Evolutionary conservation across 768 basidiomycete species (phyloP), one percentile per base, ranked within the genome.

Genomic region (Kwoniella dejecticola): DNA sequence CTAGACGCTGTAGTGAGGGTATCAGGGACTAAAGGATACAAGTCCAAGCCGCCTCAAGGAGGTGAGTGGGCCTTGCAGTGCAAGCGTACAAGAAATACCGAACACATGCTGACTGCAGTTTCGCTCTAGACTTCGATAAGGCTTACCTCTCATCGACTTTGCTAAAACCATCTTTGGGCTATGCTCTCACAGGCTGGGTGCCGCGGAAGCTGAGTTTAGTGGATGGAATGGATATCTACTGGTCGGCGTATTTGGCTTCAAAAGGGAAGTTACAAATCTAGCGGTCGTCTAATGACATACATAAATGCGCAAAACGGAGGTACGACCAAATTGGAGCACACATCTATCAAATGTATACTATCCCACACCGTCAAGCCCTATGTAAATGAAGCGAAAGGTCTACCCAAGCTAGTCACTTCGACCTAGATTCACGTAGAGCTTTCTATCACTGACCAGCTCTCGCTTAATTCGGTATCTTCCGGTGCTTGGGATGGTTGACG

Each of bases 151-250:
- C 80, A 0, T 77, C 82, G 0, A 81, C 80, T 8, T 79, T 81
- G 52, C 74, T 82, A 4, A 69, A 67, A 44, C 70, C 73, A 1
- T 36, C 47, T n/a, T 38, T 70, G 0, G 83, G 79, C 0, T 74
- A 82, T 13, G 74, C 81, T 0, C 67, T 84, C 44, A 73, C 82
- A 1, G 83, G 81, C 1, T 84, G 83, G 83, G 63, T 66, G 11
- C 81, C 82, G 1, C 77, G 73, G 55, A 83, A 82, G 68, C 67
- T 77, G 36, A 78, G 81, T 1, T 52, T 84, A 13, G 72, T 81
- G 3, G 83, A 84, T 60, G 81, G 82, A 3, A 65, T 84, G 30
- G 77, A 80, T 19, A 70, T 77, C 10, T 83, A 83, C 63, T 83
- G 67, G 64, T 48, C 57, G 2, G 54, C 66, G 5, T 69, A 44